These are phyloP conservation scores for Solanum phureja DNA, from an alignment of 257 asterid species.

Conservation along the genomic window DNA sequence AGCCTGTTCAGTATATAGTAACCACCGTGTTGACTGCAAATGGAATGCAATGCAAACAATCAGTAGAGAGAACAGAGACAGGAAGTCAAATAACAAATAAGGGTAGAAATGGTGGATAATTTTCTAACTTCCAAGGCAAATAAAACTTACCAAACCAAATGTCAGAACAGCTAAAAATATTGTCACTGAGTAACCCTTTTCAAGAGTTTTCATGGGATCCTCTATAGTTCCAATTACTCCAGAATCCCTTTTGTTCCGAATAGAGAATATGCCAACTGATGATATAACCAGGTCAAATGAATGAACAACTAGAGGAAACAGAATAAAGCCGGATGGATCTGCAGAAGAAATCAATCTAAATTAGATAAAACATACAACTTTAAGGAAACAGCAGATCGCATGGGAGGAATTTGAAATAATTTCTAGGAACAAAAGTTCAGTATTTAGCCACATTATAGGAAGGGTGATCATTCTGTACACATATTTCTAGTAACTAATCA, in stretches of 20 bases:
- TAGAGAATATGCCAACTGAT: constrained; percentile 84
- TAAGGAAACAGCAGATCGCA: not conserved
- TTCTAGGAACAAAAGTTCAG: not conserved
- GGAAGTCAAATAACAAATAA: not conserved
- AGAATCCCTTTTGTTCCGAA: constrained; percentile 63
- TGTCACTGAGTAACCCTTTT: constrained; percentile 92
- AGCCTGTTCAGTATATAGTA: constrained; percentile 94
- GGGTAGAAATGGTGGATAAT: not conserved
- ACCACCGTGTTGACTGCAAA: constrained; percentile 97
- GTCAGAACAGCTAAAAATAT: constrained; percentile 78
- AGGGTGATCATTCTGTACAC: not conserved
- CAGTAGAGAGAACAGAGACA: constrained; percentile 11
- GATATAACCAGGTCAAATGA: constrained; percentile 95
- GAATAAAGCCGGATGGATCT: constrained; percentile 97
- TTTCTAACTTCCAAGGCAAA: not conserved
- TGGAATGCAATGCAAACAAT: constrained; percentile 6
- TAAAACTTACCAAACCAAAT: constrained; percentile 77
- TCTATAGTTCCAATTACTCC: constrained; percentile 58
- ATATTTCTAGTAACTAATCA: not conserved
- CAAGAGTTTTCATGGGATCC: constrained; percentile 94
- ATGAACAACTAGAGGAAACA: constrained; percentile 98
- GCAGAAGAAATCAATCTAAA: constrained; percentile 24
- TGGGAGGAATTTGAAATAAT: not conserved
- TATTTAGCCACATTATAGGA: not conserved
- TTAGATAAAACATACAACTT: not conserved